Evolutionary conservation across 495 filamentous ascomycete species (phyloP).

Genomic region (Xylaria acuta): DNA sequence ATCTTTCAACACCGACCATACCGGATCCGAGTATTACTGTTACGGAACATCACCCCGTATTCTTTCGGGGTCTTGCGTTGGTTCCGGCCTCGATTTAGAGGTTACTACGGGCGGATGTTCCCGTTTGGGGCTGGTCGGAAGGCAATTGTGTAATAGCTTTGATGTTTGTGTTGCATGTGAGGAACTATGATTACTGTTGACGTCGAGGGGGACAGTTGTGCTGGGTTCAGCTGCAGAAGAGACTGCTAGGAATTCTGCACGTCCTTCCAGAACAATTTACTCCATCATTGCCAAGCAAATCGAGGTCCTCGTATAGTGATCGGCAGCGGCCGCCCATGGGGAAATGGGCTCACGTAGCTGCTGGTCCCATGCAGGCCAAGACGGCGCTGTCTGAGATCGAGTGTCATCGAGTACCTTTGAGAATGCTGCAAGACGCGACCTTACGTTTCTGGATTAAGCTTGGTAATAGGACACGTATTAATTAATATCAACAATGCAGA

Average conservation of each 20-base stretch:
- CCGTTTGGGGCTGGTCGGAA: background rate
- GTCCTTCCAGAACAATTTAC: constrained; percentile 2
- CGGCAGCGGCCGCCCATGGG: background rate
- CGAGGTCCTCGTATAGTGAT: background rate
- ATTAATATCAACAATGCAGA: background rate
- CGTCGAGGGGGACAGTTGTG: background rate
- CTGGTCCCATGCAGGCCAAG: constrained; percentile 8
- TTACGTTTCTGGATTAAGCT: background rate
- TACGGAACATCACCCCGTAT: background rate
- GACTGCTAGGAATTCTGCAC: background rate
- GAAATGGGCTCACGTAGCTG: constrained; percentile 7
- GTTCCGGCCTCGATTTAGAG: constrained; percentile 14
- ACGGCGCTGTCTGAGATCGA: background rate
- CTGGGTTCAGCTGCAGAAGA: background rate
- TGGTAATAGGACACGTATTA: background rate
- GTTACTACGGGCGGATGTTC: background rate
- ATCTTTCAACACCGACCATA: background rate
- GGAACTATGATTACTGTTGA: background rate
- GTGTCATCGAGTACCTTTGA: background rate
- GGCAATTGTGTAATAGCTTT: background rate
- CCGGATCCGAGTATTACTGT: constrained; percentile 3
- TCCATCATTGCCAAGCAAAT: background rate
- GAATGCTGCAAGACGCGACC: background rate
- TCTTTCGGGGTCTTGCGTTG: constrained; percentile 1
- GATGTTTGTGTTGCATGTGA: background rate